Percentiles rank a stretch among this genome's conserved stretches.
Conservation (phyloP, 1,284 basidiomycete species). For the Pyrrhoderma lamaoense region DNA sequence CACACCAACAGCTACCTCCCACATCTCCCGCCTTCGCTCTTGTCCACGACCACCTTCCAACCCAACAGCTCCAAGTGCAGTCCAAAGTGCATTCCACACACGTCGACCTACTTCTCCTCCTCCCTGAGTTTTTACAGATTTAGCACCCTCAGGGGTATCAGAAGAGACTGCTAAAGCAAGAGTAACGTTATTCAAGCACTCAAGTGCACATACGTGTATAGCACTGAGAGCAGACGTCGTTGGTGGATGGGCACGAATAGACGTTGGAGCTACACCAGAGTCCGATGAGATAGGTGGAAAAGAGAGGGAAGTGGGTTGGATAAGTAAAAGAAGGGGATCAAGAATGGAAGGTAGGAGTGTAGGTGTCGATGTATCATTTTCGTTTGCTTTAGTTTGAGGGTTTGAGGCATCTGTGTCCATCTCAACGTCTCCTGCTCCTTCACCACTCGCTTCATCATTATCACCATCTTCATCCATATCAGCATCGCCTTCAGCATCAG, state of each 20-base stretch:
- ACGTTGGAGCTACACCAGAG: background rate
- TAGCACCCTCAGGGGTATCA: background rate
- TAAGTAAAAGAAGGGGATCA: conserved; percentile 55
- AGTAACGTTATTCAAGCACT: conserved; percentile 88
- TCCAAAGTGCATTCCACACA: conserved; percentile 60
- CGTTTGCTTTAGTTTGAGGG: conserved; percentile 17
- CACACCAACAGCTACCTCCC: conserved; percentile 66
- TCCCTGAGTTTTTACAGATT: conserved; percentile 28
- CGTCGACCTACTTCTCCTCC: conserved; percentile 43
- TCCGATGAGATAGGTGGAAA: conserved; percentile 55
- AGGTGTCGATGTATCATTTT: conserved; percentile 20
- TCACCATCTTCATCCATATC: conserved; percentile 30
- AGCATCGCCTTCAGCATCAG: conserved; percentile 27
- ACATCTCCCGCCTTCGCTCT: conserved; percentile 59
- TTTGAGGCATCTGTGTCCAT: conserved; percentile 29
- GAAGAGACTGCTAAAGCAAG: conserved; percentile 51
- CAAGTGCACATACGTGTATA: conserved; percentile 78
- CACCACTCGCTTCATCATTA: conserved; percentile 27
- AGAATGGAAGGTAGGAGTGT: conserved; percentile 45
- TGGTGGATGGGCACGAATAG: conserved; percentile 69
- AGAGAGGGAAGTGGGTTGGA: conserved; percentile 68
- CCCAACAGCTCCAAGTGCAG: conserved; percentile 49
- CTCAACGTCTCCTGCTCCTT: conserved; percentile 24
- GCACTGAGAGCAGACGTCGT: conserved; percentile 77
- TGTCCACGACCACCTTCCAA: conserved; percentile 52